Conservation (phyloP, 768 basidiomycete genomes). For the Leccinellum rugosiceps region DNA sequence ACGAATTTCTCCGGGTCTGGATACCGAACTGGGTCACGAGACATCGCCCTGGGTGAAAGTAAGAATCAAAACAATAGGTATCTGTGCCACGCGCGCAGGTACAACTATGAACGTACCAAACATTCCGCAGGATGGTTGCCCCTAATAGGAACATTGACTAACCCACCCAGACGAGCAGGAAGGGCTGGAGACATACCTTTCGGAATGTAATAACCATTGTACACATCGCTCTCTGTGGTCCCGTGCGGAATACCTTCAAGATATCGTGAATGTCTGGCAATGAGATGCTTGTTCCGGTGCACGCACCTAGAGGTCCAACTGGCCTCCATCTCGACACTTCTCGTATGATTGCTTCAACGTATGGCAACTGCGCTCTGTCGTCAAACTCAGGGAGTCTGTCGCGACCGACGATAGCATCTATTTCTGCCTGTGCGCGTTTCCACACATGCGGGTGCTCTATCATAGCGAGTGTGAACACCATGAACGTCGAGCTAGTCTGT, state of each 20-base stretch:
- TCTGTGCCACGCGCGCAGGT: too few relatives aligned
- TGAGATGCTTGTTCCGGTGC: background rate
- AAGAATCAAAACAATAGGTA: background rate
- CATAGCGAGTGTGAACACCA: background rate
- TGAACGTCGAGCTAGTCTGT: background rate
- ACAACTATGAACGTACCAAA: background rate
- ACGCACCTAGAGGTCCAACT: background rate
- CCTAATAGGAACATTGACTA: background rate
- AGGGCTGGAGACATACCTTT: slow-evolving; percentile 29
- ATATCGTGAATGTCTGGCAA: background rate
- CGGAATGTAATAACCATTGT: slow-evolving; percentile 48
- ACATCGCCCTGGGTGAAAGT: background rate
- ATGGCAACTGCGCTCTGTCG: background rate
- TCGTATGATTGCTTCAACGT: background rate
- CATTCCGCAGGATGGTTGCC: background rate
- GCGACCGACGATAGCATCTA: background rate
- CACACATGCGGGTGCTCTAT: background rate
- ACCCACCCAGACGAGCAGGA: background rate
- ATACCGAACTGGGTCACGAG: background rate
- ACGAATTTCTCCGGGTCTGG: background rate
- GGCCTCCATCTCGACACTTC: background rate
- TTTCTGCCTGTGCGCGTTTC: background rate
- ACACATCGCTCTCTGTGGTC: slow-evolving; percentile 35
- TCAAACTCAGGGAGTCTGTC: slow-evolving; percentile 1
- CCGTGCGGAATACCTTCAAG: slow-evolving; percentile 19